phyloP scores from a whole-genome alignment of 768 basidiomycete genomes.

The Filobasidium floriforme region DNA sequence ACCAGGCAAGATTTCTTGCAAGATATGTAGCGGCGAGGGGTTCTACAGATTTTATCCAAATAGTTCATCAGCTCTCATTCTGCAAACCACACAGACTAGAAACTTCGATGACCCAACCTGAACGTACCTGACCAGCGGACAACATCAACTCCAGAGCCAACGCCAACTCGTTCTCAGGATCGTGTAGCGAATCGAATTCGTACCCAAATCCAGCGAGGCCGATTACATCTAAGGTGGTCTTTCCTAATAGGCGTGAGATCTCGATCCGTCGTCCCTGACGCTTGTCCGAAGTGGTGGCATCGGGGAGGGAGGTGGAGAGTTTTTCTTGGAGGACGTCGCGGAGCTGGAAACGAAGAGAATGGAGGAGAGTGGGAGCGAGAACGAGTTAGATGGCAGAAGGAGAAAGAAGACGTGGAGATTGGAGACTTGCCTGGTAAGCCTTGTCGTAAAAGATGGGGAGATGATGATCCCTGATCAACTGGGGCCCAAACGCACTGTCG shows the following conservation, averaged over 20 bases:
- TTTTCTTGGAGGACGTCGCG: conserved; percentile 48
- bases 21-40: neutral
- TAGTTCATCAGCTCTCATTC: conserved; percentile 18
- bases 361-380: neutral
- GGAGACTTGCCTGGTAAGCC: conserved; percentile 49
- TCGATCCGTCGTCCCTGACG: conserved; percentile 48
- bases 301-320: conserved; percentile 25
- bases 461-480: conserved; percentile 50
- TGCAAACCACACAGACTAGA: conserved; percentile 19
- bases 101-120: neutral
- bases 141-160: conserved; percentile 51
- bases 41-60: neutral
- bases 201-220: conserved; percentile 69
- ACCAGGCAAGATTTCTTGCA: conserved; percentile 46
- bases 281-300: conserved; percentile 19
- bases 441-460: conserved; percentile 58
- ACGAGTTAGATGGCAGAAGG: too few relatives aligned
- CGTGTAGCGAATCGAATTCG: conserved; percentile 71
- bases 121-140: conserved; percentile 21
- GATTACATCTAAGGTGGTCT: conserved; percentile 67
- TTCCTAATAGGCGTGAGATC: conserved; percentile 59
- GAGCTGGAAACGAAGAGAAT: conserved; percentile 43
- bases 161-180: conserved; percentile 83
- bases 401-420: neutral
- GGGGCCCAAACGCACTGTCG: conserved; percentile 52